Evolutionary conservation across 495 filamentous ascomycete species (phyloP), one percentile per base, ranked within the genome.

Genomic region (Penicillium diatomitis): DNA sequence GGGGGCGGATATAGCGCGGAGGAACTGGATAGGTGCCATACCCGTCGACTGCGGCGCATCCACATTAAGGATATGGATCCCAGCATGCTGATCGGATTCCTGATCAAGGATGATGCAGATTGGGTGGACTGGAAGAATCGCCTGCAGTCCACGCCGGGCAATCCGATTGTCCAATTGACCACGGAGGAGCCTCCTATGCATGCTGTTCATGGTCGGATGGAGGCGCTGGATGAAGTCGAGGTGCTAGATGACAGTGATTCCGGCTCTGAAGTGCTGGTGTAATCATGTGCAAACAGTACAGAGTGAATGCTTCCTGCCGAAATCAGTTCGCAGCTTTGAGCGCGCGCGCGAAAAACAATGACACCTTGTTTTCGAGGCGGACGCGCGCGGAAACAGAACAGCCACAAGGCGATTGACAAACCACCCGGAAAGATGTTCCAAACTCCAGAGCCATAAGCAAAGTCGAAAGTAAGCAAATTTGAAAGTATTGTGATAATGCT

Each of bases 81-180:
- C 6, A 96, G 90, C 64, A 99, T 99, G 94, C 71, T 99, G 31
- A 86, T 99, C 47, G 94, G 86, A n/a, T 97, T 99, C 56, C 70
- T 99, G 4, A 90, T 99, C 49, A 75, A 74, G 32, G 76, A 88
- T 53, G 82, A 88, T 53, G 75, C 80, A 28, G 94, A 97, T 50
- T 99, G 94, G 87, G 68, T 71, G 32, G 76, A 80, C 52, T 97
- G 89, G 90, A 81, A 86, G 55, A 66, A 71, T 43, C 77, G 76
- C 10, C 75, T 96, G 6, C 73, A 75, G 50, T 73, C 82, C 36
- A 78, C 83, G 7, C 74, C 83, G 6, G 88, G 89, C 29, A 96
- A 95, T 61, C 76, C 81, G 10, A 86, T 98, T 36, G 81, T 98
- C 46, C 85, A 89, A 60, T 80, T 98, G 8, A 29, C 68, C 10